Percentiles rank a stretch among this genome's conserved stretches.
Conservation (phyloP, 2,329 filamentous ascomycete genomes). For the Phialemoniopsis sp. region DNA sequence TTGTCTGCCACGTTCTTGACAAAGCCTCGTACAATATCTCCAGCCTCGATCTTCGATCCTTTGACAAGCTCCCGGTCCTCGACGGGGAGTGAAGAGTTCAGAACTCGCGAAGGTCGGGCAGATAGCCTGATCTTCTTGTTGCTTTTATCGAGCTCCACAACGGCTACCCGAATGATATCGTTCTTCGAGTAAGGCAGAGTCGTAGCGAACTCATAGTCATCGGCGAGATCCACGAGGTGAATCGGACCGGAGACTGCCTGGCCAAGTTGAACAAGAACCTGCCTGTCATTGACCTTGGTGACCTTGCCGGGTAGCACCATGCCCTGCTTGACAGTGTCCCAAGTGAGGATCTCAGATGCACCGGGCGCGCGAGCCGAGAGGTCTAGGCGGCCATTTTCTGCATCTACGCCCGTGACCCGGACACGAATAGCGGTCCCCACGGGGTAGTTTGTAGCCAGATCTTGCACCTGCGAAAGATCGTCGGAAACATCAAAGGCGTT, state of each 20-base stretch:
- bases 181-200: constrained; percentile 75
- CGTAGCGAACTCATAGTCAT: constrained; percentile 80
- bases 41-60: constrained; percentile 66
- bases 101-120: constrained; percentile 77
- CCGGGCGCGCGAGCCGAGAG: constrained; percentile 64
- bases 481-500: constrained; percentile 81
- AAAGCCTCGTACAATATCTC: constrained; percentile 84
- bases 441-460: constrained; percentile 78
- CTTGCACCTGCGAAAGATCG: constrained; percentile 73
- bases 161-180: constrained; percentile 81
- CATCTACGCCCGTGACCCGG: constrained; percentile 71
- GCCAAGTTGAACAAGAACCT: constrained; percentile 81
- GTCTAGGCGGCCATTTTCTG: constrained; percentile 71
- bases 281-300: constrained; percentile 79
- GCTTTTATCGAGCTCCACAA: constrained; percentile 72
- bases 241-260: constrained; percentile 76
- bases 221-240: constrained; percentile 76
- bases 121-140: constrained; percentile 87
- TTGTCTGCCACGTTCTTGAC: constrained; percentile 87
- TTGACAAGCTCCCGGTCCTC: constrained; percentile 76
- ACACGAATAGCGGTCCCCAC: constrained; percentile 84
- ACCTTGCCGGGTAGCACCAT: constrained; percentile 80
- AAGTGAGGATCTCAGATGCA: constrained; percentile 54
- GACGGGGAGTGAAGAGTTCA: constrained; percentile 79
- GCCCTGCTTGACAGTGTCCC: constrained; percentile 70